Evolutionary conservation across 2,329 filamentous ascomycete genomes (phyloP).

Genomic region (Paraphoma chrysanthemicola): DNA sequence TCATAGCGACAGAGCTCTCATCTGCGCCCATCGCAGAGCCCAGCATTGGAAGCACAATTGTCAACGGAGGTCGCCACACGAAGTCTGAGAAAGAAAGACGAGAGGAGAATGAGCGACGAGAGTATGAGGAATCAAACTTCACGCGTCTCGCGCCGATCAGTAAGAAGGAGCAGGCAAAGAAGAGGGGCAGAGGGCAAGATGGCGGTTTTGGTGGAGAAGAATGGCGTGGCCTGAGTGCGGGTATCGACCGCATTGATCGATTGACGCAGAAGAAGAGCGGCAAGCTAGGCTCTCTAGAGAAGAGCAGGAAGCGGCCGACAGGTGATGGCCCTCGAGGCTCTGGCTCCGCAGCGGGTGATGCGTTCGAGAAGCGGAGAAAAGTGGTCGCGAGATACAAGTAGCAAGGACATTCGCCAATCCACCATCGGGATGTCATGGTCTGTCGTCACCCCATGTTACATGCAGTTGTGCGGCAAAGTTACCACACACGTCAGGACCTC

Average conservation of each 20-base stretch:
- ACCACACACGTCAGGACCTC: neutral
- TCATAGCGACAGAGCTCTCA: conserved; percentile 84
- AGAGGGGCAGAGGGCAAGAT: conserved; percentile 52
- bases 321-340: conserved; percentile 77
- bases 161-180: conserved; percentile 83
- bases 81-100: conserved; percentile 79
- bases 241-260: conserved; percentile 83
- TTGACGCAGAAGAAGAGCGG: conserved; percentile 74
- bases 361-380: conserved; percentile 62
- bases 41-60: conserved; percentile 90
- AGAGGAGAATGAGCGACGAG: conserved; percentile 77
- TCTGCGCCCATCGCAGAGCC: conserved; percentile 82
- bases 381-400: conserved; percentile 38
- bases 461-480: neutral
- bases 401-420: neutral
- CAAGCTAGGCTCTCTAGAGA: conserved; percentile 68
- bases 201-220: conserved; percentile 87
- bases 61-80: conserved; percentile 76
- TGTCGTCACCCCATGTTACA: neutral
- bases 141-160: conserved; percentile 82
- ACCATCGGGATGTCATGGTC: neutral
- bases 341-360: conserved; percentile 73
- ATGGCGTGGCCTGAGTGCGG: conserved; percentile 84
- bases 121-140: conserved; percentile 94
- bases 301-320: conserved; percentile 79